Base-by-base conservation (phyloP, 2,329 filamentous ascomycete genomes). In the Ilyonectria sp. region DNA sequence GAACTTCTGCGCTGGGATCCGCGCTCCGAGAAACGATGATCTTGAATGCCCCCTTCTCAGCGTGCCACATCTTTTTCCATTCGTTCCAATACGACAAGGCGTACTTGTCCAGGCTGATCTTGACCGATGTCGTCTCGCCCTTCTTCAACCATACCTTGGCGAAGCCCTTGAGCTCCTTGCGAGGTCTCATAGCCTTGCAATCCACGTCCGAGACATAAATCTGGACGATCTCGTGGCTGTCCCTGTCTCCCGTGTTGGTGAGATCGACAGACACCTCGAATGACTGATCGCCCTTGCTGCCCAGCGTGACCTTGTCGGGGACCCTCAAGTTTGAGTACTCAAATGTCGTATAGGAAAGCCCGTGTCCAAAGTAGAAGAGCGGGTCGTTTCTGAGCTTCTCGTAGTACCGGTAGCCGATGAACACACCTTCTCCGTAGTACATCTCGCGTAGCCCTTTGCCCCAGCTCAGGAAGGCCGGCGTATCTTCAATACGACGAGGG, bases 351-450 rank as follows among this genome's bases (percentile, higher is more conserved):
- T 63, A 63, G 6, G 60, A 63, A 5, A 63, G 43, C 6, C 60
- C 60, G 76, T 92, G 90, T 8, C 92, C 91, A 71, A 93, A 93
- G 33, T 90, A 85, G 80, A 93, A 93, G 0, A 91, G 23, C 83
- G 0, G 90, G 89, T 6, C 84, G 23, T 23, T 81, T 47, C 90
- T 84, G 6, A 84, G 81, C 17, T 86, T 86, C 74, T 94, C 91
- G 77, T 92, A 93, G 79, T 92, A 90, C 19, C 90, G 82, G 79
- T 94, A 93, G 2, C 91, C 91, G 61, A 93, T 87, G 78, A 89
- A 92, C 21, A 93, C 80, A 23, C 90, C 91, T 78, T 94, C 92
- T 59, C 90, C 90, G 74, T 93, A 93, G 2, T 90, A 78, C 0
- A 91, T 89, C 69, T 88, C 85, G 53, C 87, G 23, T 79, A 74